Percentiles rank a stretch among this genome's conserved stretches.
phyloP scores from a whole-genome alignment of 148 eudicot genomes.

The Vaccinium vitisidaea region DNA sequence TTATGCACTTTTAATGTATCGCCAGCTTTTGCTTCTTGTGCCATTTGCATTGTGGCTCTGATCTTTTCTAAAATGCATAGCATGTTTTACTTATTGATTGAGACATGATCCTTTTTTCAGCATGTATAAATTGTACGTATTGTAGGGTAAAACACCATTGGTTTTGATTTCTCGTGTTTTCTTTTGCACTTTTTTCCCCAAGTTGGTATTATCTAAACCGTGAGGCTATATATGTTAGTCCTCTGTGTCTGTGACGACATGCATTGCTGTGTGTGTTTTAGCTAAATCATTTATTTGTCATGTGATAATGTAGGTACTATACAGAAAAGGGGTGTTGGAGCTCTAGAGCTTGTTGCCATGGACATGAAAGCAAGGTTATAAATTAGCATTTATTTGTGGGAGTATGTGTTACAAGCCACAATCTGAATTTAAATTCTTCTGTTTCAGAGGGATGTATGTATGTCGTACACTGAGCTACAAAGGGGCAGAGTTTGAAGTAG shows the following conservation, averaged over 20 bases:
- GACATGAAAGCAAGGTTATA: conserved; percentile 99
- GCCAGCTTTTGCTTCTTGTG: background rate
- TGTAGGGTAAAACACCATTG: background rate
- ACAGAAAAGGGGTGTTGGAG: conserved; percentile 98
- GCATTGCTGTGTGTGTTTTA: background rate
- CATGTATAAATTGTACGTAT: background rate
- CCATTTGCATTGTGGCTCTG: background rate
- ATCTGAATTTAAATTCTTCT: conserved; percentile 9
- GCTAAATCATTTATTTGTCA: background rate
- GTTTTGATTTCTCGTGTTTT: background rate
- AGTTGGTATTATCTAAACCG: background rate
- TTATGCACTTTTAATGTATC: background rate
- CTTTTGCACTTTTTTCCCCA: background rate
- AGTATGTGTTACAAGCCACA: conserved; percentile 6
- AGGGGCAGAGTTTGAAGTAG: conserved; percentile 93
- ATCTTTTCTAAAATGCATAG: background rate
- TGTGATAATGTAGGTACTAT: conserved; percentile 55
- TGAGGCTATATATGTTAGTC: background rate
- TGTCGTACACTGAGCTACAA: conserved; percentile 96
- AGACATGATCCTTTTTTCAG: background rate
- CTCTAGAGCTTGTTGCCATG: conserved; percentile 99
- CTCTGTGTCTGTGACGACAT: background rate
- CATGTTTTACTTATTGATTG: background rate
- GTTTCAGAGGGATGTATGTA: conserved; percentile 91
- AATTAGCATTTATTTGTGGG: conserved; percentile 5